phyloP scores from a whole-genome alignment of 805 yeast genomes.

The Kodamaea neixiangensis region DNA sequence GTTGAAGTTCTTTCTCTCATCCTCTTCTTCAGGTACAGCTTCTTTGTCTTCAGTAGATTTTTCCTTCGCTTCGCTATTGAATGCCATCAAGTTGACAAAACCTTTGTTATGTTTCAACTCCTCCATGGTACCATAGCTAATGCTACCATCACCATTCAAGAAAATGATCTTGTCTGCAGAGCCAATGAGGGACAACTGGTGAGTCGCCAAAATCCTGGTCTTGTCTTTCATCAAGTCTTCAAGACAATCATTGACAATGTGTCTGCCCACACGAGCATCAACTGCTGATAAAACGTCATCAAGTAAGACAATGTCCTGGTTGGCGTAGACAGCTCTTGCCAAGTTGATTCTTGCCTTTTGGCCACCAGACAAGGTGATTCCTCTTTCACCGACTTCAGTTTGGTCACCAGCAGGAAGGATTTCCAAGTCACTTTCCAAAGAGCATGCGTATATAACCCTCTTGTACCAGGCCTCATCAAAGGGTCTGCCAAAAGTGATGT shows the following conservation, averaged over 20 bases:
- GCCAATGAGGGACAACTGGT: constrained; percentile 71
- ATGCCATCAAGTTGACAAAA: constrained; percentile 43
- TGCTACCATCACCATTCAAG: constrained; percentile 62
- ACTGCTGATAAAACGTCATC: constrained; percentile 87
- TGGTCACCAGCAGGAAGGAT: constrained; percentile 72
- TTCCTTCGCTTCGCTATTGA: constrained; percentile 27
- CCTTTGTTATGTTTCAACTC: constrained; percentile 49
- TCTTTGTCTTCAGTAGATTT: constrained; percentile 7
- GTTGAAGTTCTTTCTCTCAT: constrained; percentile 8
- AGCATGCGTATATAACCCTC: constrained; percentile 62
- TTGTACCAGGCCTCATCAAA: constrained; percentile 54
- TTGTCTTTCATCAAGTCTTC: constrained; percentile 54
- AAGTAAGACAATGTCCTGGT: constrained; percentile 63
- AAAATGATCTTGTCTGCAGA: constrained; percentile 71
- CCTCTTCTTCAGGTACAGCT: constrained; percentile 12
- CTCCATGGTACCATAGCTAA: constrained; percentile 60
- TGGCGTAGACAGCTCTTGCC: constrained; percentile 77
- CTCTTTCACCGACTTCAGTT: constrained; percentile 84
- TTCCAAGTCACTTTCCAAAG: constrained; percentile 63
- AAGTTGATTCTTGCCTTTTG: constrained; percentile 80
- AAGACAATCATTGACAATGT: constrained; percentile 70
- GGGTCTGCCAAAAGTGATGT: constrained; percentile 66
- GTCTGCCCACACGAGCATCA: constrained; percentile 84
- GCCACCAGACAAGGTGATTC: constrained; percentile 86
- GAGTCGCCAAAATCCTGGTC: constrained; percentile 82